Base-by-base conservation (phyloP, 352 stramenopile species). In the Halophytophthora polymorphica region DNA sequence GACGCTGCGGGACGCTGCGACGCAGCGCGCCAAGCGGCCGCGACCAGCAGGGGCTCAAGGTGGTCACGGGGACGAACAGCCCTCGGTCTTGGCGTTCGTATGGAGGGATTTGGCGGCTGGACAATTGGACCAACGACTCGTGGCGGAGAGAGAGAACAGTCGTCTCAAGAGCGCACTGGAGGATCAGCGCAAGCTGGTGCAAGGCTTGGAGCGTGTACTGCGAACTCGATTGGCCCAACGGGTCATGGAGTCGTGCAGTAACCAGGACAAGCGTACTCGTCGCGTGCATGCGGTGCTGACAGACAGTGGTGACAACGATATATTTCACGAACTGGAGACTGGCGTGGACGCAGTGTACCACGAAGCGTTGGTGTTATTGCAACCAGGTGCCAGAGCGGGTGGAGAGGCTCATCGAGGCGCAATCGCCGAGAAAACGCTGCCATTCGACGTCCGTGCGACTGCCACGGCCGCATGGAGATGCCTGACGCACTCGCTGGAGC, bases 381-480 rank as follows among this genome's bases (percentile, higher is more conserved):
- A 56, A 44, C 40, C 43, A 22, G 56, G 63, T 23, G 57, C 52
- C 6, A 52, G 56, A 0, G 47, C 59, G 13, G 42, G 38, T 38
- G 33, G 33, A 38, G 33, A 38, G 2, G 31, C 52, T 28, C 66
- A 57, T 41, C 39, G 72, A 12, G 68, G 71, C 6, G 44, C 77
- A 2, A 66, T 78, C 47, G 68, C 61, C 29, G 69, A 77, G 23
- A 78, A 82, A 28, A 65, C 66, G 6, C 42, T 82, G 48, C 69
- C 71, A 15, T 79, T 79, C 56, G 61, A 69, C 15, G 17, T 78
- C 5, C 41, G 61, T 11, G 54, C 64, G 42, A 75, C 69, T 2
- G 66, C 52, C 0, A 38, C 60, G 12, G 69, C 71, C 2, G 71
- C 61, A 38, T 82, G 71, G 71, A 66, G 60, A 22, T 66, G 69